Evolutionary conservation across 495 filamentous ascomycete species (phyloP).

Genomic region (Coniosporium apollinis): DNA sequence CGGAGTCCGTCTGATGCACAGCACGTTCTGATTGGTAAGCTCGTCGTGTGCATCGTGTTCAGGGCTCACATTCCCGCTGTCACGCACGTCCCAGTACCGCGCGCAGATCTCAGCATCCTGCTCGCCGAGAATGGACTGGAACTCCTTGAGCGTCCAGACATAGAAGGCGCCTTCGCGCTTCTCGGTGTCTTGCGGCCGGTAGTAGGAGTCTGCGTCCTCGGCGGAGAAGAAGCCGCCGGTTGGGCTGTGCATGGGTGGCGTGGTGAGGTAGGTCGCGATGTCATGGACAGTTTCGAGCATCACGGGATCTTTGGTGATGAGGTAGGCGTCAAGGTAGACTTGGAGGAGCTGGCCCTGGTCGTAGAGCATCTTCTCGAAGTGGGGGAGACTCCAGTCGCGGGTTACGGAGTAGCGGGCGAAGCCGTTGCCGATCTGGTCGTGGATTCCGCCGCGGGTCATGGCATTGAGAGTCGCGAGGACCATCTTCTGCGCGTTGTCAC

Average conservation of each 20-base stretch:
- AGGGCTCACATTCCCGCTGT: slow-evolving; percentile 75
- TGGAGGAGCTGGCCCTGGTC: slow-evolving; percentile 82
- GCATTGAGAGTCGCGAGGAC: slow-evolving; percentile 61
- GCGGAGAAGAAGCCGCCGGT: slow-evolving; percentile 73
- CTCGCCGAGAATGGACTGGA: slow-evolving; percentile 55
- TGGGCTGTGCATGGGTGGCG: slow-evolving; percentile 43
- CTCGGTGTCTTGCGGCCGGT: slow-evolving; percentile 54
- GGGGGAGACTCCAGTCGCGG: slow-evolving; percentile 75
- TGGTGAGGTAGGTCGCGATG: slow-evolving; percentile 65
- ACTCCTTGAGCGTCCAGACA: slow-evolving; percentile 81
- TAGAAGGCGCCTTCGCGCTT: slow-evolving; percentile 93
- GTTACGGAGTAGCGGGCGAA: slow-evolving; percentile 88
- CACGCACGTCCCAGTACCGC: slow-evolving; percentile 70
- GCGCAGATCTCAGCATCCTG: slow-evolving; percentile 60
- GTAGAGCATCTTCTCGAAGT: slow-evolving; percentile 98
- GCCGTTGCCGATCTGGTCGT: slow-evolving; percentile 84
- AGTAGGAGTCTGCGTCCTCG: slow-evolving; percentile 84
- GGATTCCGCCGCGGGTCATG: slow-evolving; percentile 75
- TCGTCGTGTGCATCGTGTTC: slow-evolving; percentile 83
- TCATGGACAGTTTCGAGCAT: slow-evolving; percentile 69
- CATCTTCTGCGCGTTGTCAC: slow-evolving; percentile 60
- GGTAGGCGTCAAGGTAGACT: slow-evolving; percentile 78
- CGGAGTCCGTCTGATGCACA: slow-evolving; percentile 42
- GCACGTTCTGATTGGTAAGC: slow-evolving; percentile 68
- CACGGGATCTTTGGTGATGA: slow-evolving; percentile 50